A percentile compares a stretch with the other conserved stretches of the same genome.
phyloP scores from a whole-genome alignment of 2,329 filamentous ascomycete species.

The Epichloe scottii region DNA sequence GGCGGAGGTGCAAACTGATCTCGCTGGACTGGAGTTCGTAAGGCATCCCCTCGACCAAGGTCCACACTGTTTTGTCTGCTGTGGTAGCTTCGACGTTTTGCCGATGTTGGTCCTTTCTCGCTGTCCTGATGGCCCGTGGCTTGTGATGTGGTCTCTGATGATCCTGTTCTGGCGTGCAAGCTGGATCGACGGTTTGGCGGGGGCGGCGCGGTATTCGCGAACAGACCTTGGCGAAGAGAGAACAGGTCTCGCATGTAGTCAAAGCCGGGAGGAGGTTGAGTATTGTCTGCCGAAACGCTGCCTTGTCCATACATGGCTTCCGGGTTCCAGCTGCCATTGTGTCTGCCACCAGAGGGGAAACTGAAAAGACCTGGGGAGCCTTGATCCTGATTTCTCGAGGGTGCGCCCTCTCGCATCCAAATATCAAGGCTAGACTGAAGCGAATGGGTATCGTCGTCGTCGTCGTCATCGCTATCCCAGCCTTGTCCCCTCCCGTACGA shows the following conservation, averaged over 20 bases:
- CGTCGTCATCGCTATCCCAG: constrained; percentile 32
- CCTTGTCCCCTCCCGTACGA: constrained; percentile 27
- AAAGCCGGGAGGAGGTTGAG: constrained; percentile 15
- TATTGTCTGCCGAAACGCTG: constrained; percentile 11
- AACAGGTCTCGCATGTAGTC: constrained; percentile 35
- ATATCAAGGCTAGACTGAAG: constrained; percentile 40
- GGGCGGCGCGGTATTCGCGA: constrained; percentile 29
- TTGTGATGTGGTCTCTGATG: constrained; percentile 11
- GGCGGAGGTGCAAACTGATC: constrained; percentile 10
- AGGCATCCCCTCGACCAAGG: constrained; percentile 13
- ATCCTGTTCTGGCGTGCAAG: constrained; percentile 33
- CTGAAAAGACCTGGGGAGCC: constrained; percentile 41
- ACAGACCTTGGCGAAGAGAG: constrained; percentile 27
- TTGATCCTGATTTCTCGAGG: constrained; percentile 16
- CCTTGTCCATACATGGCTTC: constrained; percentile 32
- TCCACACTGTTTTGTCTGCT: constrained; percentile 20
- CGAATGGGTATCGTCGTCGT: constrained; percentile 29
- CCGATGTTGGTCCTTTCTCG: constrained; percentile 8
- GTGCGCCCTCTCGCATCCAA: constrained; percentile 43
- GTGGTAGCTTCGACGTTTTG: constrained; percentile 9
- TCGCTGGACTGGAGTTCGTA: constrained; percentile 15
- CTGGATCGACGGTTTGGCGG: constrained; percentile 42
- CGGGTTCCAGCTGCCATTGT: constrained; percentile 30
- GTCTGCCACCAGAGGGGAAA: constrained; percentile 30
- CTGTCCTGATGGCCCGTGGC: constrained; percentile 7